Conservation (phyloP, 352 stramenopile species). For the Pythium utonaiense region DNA sequence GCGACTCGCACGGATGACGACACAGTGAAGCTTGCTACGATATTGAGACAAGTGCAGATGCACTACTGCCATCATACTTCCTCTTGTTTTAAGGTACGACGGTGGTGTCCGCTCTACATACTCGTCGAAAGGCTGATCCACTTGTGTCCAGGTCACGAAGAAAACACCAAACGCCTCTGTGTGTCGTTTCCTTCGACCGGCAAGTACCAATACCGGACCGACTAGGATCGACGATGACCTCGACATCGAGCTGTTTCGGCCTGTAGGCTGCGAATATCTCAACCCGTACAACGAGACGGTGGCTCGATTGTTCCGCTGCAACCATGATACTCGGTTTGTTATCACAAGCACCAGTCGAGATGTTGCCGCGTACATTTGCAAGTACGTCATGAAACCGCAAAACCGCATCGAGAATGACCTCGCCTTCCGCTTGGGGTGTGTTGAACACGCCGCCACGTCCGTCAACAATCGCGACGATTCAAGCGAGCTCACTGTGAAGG, state of each 20-base stretch:
- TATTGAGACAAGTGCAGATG: too few relatives aligned
- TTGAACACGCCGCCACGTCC: background rate
- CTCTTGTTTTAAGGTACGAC: background rate
- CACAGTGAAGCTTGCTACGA: too few relatives aligned
- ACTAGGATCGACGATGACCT: background rate
- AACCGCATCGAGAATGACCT: slow-evolving; percentile 15
- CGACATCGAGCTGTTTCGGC: background rate
- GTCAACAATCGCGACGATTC: background rate
- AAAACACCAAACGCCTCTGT: background rate
- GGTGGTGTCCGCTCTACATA: background rate
- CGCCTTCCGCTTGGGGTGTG: slow-evolving; percentile 7
- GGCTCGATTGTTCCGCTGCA: slow-evolving; percentile 1
- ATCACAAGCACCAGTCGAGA: background rate
- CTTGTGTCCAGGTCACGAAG: background rate
- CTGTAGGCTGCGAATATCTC: slow-evolving; percentile 13
- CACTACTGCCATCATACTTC: background rate
- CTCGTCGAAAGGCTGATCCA: too few relatives aligned
- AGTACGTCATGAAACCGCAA: too few relatives aligned
- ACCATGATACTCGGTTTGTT: slow-evolving; percentile 9
- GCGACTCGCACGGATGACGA: too few relatives aligned
- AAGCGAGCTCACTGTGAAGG: too few relatives aligned
- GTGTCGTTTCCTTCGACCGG: background rate
- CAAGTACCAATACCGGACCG: background rate
- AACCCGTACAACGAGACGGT: slow-evolving; percentile 7
- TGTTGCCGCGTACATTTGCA: slow-evolving; percentile 9